phyloP scores from a whole-genome alignment of 495 filamentous ascomycete genomes.

The Coniosporium apollinis region DNA sequence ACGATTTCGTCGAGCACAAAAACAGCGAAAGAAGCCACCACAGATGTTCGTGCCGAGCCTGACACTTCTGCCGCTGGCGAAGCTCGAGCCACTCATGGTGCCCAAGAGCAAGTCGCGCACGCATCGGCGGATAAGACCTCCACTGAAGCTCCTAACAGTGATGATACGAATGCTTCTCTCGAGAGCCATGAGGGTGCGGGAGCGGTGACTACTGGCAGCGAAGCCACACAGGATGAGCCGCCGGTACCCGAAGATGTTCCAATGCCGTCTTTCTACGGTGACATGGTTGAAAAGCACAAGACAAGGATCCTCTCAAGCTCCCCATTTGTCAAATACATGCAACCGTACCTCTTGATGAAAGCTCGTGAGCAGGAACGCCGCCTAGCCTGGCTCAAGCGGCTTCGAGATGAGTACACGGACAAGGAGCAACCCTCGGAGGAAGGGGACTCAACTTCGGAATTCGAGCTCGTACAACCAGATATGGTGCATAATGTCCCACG shows the following conservation, averaged over 20 bases:
- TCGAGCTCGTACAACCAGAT: constrained; percentile 79
- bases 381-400: constrained; percentile 57
- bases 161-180: too few relatives aligned
- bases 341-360: constrained; percentile 82
- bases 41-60: neutral
- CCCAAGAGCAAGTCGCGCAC: too few relatives aligned
- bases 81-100: neutral
- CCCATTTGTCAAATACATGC: constrained; percentile 87
- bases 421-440: constrained; percentile 36
- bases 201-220: too few relatives aligned
- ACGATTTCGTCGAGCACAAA: constrained; percentile 6
- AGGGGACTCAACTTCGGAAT: constrained; percentile 57
- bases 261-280: constrained; percentile 80
- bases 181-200: too few relatives aligned
- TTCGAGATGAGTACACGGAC: constrained; percentile 60
- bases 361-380: constrained; percentile 79
- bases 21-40: constrained; percentile 2
- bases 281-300: constrained; percentile 82
- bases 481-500: constrained; percentile 76
- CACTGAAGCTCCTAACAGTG: neutral
- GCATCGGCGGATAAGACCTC: too few relatives aligned
- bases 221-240: constrained; percentile 3
- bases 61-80: neutral
- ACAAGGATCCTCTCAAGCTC: constrained; percentile 91
- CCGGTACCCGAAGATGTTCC: constrained; percentile 70